Evolutionary conservation across 192 early-diverging fungal genomes (phyloP).

Genomic region (Gigaspora rosea): DNA sequence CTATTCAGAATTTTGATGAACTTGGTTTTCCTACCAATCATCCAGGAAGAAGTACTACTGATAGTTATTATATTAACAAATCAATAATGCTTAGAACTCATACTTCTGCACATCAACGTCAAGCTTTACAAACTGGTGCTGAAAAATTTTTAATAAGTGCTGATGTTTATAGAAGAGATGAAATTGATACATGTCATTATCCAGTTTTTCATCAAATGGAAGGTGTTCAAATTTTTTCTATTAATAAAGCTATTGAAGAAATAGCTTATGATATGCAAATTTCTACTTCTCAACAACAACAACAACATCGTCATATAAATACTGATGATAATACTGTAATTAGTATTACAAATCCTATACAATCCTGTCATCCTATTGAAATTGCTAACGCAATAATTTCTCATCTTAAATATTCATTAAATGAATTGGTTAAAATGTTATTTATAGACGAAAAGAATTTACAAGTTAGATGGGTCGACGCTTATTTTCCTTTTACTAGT

Average conservation of each 20-base stretch:
- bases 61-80: slow-evolving; percentile 92
- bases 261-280: slow-evolving; percentile 38
- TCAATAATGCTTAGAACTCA: slow-evolving; percentile 84
- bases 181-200: slow-evolving; percentile 94
- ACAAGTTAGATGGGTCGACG: slow-evolving; percentile 93
- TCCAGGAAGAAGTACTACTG: slow-evolving; percentile 75
- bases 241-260: slow-evolving; percentile 39
- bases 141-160: slow-evolving; percentile 88
- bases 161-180: slow-evolving; percentile 95
- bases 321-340: slow-evolving; percentile 54
- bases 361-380: slow-evolving; percentile 64
- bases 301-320: slow-evolving; percentile 34
- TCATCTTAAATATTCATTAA: slow-evolving; percentile 81
- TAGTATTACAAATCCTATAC: slow-evolving; percentile 70
- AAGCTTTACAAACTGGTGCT: slow-evolving; percentile 65
- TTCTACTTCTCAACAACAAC: slow-evolving; percentile 30
- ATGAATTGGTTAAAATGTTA: slow-evolving; percentile 75
- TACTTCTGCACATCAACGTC: slow-evolving; percentile 91
- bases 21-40: slow-evolving; percentile 83
- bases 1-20: slow-evolving; percentile 89
- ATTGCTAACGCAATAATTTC: slow-evolving; percentile 59
- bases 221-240: slow-evolving; percentile 75
- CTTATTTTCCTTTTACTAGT: slow-evolving; percentile 92
- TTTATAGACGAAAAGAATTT: slow-evolving; percentile 66
- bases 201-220: slow-evolving; percentile 99